Evolutionary conservation across 306 rosid genomes (phyloP).

Genomic region (Urtica urens): DNA sequence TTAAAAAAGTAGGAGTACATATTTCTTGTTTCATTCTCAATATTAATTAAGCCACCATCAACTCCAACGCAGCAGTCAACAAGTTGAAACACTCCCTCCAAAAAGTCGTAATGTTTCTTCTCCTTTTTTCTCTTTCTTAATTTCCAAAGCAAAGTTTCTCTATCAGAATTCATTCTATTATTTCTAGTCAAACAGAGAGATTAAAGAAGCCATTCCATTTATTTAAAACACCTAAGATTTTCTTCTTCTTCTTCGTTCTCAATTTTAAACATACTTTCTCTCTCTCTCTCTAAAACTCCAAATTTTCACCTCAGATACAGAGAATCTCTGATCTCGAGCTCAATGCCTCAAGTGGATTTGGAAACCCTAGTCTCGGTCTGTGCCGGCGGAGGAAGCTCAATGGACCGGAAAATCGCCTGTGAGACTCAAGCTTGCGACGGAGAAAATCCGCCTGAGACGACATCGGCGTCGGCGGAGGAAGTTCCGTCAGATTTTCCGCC

Average conservation of each 20-base stretch:
- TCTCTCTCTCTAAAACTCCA: neutral
- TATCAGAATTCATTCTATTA: neutral
- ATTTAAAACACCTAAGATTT: conserved; percentile 6
- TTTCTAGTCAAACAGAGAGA: neutral
- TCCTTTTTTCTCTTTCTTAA: neutral
- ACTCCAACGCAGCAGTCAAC: conserved; percentile 14
- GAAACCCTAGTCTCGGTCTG: conserved; percentile 68
- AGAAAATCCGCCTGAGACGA: conserved; percentile 9
- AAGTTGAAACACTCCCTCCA: conserved; percentile 15
- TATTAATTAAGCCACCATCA: too few relatives aligned
- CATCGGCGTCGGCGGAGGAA: neutral
- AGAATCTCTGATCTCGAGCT: neutral
- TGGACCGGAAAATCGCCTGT: conserved; percentile 56
- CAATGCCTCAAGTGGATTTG: conserved; percentile 76
- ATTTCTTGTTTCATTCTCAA: too few relatives aligned
- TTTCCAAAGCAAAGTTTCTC: neutral
- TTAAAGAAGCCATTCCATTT: neutral
- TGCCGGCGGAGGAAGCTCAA: conserved; percentile 49
- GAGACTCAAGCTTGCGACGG: conserved; percentile 44
- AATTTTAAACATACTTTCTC: neutral
- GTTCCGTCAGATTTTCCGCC: conserved; percentile 56
- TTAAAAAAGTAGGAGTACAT: too few relatives aligned
- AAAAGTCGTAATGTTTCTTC: neutral
- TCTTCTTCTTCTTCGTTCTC: conserved; percentile 6
- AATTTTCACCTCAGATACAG: neutral